Evolutionary conservation across 495 filamentous ascomycete genomes (phyloP), one percentile per base, ranked within the genome.

Genomic region (Trichocladium antarcticum): DNA sequence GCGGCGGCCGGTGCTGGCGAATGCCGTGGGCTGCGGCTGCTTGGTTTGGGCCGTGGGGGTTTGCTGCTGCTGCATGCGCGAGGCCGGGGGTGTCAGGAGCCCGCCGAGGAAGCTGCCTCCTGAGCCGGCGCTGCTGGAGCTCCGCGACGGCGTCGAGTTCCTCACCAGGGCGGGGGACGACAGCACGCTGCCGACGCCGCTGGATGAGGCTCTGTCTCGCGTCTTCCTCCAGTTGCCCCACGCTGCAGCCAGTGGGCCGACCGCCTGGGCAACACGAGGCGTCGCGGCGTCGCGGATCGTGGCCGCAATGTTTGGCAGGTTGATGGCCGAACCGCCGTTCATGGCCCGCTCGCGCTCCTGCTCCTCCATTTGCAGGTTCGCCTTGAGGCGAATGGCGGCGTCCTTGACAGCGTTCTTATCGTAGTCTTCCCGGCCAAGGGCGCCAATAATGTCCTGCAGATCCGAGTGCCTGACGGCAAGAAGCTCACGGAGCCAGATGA

Each of bases 311-410:
- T 74, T 74, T 8, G 74, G 74, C 17, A 76, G 55, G 51, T 66
- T 73, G 46, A 77, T 66, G 14, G 74, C 70, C 6, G 71, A 74
- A 7, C 68, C 72, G 5, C 83, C 76, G 46, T 77, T 76, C 70
- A 75, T 72, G 3, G 74, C 74, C 48, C 70, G 55, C 58, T 97
- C 93, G 16, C 83, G 84, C 62, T 94, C 92, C 59, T 95, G 87
- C 63, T 86, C 85, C 58, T 97, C 89, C 92, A 98, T 98, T 63
- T 97, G 85, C 15, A 98, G 74, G 57, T 92, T 96, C 16, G 93
- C 85, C 59, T 86, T 88, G 48, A 98, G 77, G 7, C 92, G 81
- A 55, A 96, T 95, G 28, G 89, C 87, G 9, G 88, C 86, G 62
- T 97, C 89, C 51, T 82, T 83, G 47, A 95, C 82, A 14, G 76